Percentiles rank a stretch among this genome's conserved stretches.
Evolutionary conservation across 805 yeast genomes (phyloP).

Genomic region (Candida dajiaensis): DNA sequence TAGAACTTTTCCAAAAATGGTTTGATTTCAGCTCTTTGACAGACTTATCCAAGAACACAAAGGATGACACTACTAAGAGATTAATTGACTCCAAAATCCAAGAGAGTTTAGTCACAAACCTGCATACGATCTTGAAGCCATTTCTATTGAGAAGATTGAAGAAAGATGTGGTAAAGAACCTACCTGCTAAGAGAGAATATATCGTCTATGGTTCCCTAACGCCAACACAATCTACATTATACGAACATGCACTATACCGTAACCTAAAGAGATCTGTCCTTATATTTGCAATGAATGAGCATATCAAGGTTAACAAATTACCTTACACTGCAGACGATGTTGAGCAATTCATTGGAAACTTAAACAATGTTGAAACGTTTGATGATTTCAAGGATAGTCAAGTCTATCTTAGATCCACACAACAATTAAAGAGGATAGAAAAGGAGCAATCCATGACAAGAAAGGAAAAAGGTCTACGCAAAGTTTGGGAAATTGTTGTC

Average conservation of each 20-base stretch:
- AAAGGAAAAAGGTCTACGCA: slow-evolving; percentile 9
- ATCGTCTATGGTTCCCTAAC: slow-evolving; percentile 69
- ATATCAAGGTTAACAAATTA: slow-evolving; percentile 36
- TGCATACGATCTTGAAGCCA: slow-evolving; percentile 87
- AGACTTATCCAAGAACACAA: slow-evolving; percentile 25
- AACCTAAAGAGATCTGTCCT: slow-evolving; percentile 39
- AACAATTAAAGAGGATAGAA: slow-evolving; percentile 1
- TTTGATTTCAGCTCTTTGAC: slow-evolving; percentile 72
- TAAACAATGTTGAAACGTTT: slow-evolving; percentile 10
- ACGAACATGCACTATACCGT: slow-evolving; percentile 42
- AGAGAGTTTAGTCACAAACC: slow-evolving; percentile 58
- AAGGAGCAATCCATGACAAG: neutral
- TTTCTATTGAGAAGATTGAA: slow-evolving; percentile 81
- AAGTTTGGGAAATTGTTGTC: slow-evolving; percentile 19
- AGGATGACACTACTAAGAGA: slow-evolving; percentile 37
- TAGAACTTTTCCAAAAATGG: slow-evolving; percentile 89
- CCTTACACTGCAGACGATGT: slow-evolving; percentile 25
- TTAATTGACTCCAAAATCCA: slow-evolving; percentile 54
- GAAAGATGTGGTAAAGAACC: slow-evolving; percentile 54
- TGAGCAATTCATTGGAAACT: slow-evolving; percentile 23
- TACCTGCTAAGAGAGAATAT: slow-evolving; percentile 91
- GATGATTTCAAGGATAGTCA: slow-evolving; percentile 10
- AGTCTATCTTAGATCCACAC: slow-evolving; percentile 8
- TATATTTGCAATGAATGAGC: slow-evolving; percentile 45
- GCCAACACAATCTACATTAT: slow-evolving; percentile 55